Evolutionary conservation across 805 yeast species (phyloP).

Genomic region (Saccharomycopsis microspora): DNA sequence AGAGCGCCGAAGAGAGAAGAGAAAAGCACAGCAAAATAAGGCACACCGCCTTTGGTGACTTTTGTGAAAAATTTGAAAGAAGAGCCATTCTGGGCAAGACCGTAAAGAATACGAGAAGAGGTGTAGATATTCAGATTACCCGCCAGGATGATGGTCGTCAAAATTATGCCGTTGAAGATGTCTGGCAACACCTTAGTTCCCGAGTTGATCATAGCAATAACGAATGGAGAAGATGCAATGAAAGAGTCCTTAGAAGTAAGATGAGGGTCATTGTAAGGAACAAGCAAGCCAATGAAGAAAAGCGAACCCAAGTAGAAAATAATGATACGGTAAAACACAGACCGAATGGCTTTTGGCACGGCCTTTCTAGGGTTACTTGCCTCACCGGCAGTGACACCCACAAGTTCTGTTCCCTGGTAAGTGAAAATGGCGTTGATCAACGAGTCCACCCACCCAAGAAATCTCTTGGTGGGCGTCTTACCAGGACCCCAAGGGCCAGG

Average conservation of each 20-base stretch:
- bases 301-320: constrained; percentile 49
- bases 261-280: constrained; percentile 49
- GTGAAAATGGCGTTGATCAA: constrained; percentile 44
- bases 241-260: constrained; percentile 25
- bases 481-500: constrained; percentile 67
- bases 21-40: constrained; percentile 37
- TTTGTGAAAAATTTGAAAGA: constrained; percentile 43
- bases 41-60: constrained; percentile 64
- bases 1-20: constrained; percentile 54
- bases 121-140: constrained; percentile 48
- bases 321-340: constrained; percentile 51
- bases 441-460: constrained; percentile 44
- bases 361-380: constrained; percentile 55
- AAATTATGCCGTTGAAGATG: constrained; percentile 44
- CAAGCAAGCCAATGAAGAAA: constrained; percentile 53
- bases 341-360: constrained; percentile 57
- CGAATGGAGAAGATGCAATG: constrained; percentile 52
- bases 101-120: constrained; percentile 43
- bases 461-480: constrained; percentile 31
- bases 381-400: constrained; percentile 51
- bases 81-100: constrained; percentile 37
- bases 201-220: constrained; percentile 50
- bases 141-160: constrained; percentile 42
- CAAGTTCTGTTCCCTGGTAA: constrained; percentile 48
- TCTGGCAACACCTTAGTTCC: constrained; percentile 44